Evolutionary conservation across 2,329 filamentous ascomycete species (phyloP).

Genomic region (Lojkania enalia): DNA sequence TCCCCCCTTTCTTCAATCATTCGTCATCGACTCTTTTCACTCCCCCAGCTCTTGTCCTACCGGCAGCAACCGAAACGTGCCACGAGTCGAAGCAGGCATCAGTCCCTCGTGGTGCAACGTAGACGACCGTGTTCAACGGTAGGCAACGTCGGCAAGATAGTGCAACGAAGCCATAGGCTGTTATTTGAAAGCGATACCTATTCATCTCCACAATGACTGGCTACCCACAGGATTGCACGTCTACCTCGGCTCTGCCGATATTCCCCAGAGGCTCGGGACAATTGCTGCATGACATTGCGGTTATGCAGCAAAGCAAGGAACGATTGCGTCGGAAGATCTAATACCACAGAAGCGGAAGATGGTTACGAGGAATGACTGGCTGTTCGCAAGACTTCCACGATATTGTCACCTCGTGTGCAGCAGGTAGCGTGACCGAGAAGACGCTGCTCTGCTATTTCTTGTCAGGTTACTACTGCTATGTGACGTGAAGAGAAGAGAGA

Average conservation of each 20-base stretch:
- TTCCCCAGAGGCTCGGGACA: constrained; percentile 14
- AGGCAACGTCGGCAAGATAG: constrained; percentile 19
- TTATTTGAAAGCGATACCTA: constrained; percentile 12
- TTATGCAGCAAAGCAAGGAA: constrained; percentile 19
- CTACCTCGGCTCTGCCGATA: constrained; percentile 11
- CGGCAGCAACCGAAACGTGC: constrained; percentile 4
- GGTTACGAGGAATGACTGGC: constrained; percentile 20
- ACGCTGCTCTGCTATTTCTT: constrained; percentile 21
- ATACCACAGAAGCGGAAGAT: constrained; percentile 8
- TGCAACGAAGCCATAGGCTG: constrained; percentile 13
- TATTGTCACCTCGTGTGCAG: neutral
- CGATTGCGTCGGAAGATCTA: constrained; percentile 5
- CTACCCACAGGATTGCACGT: constrained; percentile 5
- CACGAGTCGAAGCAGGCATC: constrained; percentile 13
- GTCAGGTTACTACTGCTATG: constrained; percentile 12
- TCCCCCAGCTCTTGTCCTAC: constrained; percentile 5
- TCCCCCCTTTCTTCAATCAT: neutral
- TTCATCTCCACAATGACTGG: constrained; percentile 20
- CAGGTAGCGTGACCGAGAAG: neutral
- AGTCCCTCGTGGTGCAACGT: constrained; percentile 10
- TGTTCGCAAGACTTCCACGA: constrained; percentile 7
- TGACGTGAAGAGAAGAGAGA: constrained; percentile 17
- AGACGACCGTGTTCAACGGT: constrained; percentile 19
- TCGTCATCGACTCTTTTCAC: neutral
- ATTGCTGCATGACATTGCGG: constrained; percentile 20